A percentile compares a stretch with the other conserved stretches of the same genome.
These are phyloP conservation scores for Kwoniella sp. DNA, from an alignment of 768 basidiomycete species.

Conservation along the genomic window DNA sequence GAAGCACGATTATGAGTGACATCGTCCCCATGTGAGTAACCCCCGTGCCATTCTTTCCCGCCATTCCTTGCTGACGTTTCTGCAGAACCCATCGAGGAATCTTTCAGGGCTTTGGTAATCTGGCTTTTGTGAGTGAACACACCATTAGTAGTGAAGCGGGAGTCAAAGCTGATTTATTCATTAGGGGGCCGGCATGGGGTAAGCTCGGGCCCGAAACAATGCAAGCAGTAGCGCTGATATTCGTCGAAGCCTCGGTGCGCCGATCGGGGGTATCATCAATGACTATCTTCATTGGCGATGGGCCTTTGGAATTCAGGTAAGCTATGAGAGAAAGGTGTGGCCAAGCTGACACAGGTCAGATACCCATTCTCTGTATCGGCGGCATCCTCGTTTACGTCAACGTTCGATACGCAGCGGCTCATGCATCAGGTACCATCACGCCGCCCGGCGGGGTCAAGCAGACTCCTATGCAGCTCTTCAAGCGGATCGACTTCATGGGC, in stretches of 20 bases:
- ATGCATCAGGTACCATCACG: conserved; percentile 12
- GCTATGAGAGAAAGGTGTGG: not conserved
- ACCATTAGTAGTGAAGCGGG: too few species aligned
- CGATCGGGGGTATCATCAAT: conserved; percentile 62
- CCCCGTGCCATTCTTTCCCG: not conserved
- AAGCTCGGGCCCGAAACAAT: not conserved
- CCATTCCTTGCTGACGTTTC: not conserved
- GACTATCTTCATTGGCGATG: conserved; percentile 78
- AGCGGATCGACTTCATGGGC: conserved; percentile 50
- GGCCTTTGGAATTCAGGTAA: conserved; percentile 46
- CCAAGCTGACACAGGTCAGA: conserved; percentile 2
- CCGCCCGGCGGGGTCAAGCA: conserved; percentile 8
- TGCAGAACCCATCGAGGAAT: conserved; percentile 63
- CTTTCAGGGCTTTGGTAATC: conserved; percentile 69
- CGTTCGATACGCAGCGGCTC: conserved; percentile 17
- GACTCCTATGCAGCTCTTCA: conserved; percentile 21
- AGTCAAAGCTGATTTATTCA: not conserved
- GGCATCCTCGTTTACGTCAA: conserved; percentile 9
- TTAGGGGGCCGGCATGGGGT: conserved; percentile 20
- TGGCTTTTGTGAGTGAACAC: conserved; percentile 65
- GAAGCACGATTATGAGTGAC: conserved; percentile 73
- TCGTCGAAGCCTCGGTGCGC: conserved; percentile 53
- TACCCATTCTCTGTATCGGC: conserved; percentile 13
- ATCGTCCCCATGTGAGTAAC: conserved; percentile 72
- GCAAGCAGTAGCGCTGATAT: not conserved